A percentile compares a stretch with the other conserved stretches of the same genome.
phyloP scores from a whole-genome alignment of 2,329 filamentous ascomycete genomes.

The Trichothecium roseum region DNA sequence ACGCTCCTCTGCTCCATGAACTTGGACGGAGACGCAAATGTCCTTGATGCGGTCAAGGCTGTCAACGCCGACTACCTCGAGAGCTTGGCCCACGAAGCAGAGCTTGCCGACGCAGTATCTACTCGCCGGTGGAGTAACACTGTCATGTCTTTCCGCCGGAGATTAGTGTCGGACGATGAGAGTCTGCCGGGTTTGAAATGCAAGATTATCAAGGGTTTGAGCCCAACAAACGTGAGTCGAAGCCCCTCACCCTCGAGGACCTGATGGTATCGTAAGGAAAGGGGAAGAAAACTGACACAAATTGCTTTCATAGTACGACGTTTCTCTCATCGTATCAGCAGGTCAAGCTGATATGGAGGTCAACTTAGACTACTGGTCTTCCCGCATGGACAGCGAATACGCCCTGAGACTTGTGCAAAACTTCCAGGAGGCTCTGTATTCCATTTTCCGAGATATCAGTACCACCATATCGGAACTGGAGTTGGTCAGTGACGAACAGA shows the following conservation, averaged over 20 bases:
- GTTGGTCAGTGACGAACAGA: slow-evolving; percentile 4
- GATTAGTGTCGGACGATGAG: slow-evolving; percentile 3
- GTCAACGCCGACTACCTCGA: slow-evolving; percentile 4
- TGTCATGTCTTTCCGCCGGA: slow-evolving; percentile 5
- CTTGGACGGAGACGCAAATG: slow-evolving; percentile 2
- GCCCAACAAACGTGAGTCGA: slow-evolving; percentile 4
- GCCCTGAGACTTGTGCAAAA: slow-evolving; percentile 2
- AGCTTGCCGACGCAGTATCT: slow-evolving; percentile 3
- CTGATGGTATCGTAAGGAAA: too few relatives aligned
- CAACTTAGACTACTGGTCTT: slow-evolving; percentile 3
- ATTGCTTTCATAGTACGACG: slow-evolving; percentile 2
- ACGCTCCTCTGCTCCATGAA: slow-evolving; percentile 5
- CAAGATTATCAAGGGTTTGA: slow-evolving; percentile 4
- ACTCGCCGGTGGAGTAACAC: slow-evolving; percentile 5
- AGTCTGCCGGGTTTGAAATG: slow-evolving; percentile 3
- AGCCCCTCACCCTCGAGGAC: background rate
- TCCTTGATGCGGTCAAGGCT: slow-evolving; percentile 4
- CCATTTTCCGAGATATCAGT: slow-evolving; percentile 3
- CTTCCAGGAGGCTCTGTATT: slow-evolving; percentile 4
- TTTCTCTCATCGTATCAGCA: slow-evolving; percentile 4
- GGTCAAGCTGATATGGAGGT: slow-evolving; percentile 4
- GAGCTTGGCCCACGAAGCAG: slow-evolving; percentile 4
- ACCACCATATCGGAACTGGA: slow-evolving; percentile 2
- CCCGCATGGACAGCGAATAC: slow-evolving; percentile 4
- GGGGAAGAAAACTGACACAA: too few relatives aligned